Conservation (phyloP, 2,329 filamentous ascomycete genomes). For the Microcera coccophila region DNA sequence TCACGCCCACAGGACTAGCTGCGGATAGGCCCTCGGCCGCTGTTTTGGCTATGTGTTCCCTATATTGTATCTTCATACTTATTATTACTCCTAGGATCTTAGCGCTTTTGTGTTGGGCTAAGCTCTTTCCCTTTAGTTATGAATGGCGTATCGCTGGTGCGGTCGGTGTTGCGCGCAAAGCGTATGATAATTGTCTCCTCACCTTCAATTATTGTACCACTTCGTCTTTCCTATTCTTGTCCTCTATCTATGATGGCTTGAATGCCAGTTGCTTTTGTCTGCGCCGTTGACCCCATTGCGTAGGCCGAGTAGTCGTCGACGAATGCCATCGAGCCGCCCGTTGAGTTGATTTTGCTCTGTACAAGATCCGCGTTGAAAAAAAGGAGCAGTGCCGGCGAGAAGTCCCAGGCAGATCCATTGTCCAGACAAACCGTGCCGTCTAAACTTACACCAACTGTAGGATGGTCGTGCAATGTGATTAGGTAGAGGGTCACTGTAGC, state of each 20-base stretch:
- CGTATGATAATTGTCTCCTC: slow-evolving; percentile 24
- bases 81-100: not conserved
- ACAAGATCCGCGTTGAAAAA: not conserved
- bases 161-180: not conserved
- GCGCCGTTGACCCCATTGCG: slow-evolving; percentile 9
- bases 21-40: not conserved
- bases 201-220: slow-evolving; percentile 22
- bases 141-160: not conserved
- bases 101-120: not conserved
- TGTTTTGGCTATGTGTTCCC: not conserved
- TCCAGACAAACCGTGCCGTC: too few relatives aligned
- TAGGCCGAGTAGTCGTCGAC: slow-evolving; percentile 14
- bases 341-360: not conserved
- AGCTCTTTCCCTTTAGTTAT: not conserved
- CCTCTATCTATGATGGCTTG: slow-evolving; percentile 20
- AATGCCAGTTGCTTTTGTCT: slow-evolving; percentile 17
- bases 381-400: not conserved
- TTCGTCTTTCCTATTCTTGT: slow-evolving; percentile 20
- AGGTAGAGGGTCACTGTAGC: too few relatives aligned
- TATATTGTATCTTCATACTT: not conserved
- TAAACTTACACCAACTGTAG: too few relatives aligned
- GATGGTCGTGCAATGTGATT: too few relatives aligned
- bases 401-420: too few relatives aligned
- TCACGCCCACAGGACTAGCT: too few relatives aligned
- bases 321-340: slow-evolving; percentile 5